Conservation (phyloP, 495 filamentous ascomycete genomes). For the Xylaria longipes region DNA sequence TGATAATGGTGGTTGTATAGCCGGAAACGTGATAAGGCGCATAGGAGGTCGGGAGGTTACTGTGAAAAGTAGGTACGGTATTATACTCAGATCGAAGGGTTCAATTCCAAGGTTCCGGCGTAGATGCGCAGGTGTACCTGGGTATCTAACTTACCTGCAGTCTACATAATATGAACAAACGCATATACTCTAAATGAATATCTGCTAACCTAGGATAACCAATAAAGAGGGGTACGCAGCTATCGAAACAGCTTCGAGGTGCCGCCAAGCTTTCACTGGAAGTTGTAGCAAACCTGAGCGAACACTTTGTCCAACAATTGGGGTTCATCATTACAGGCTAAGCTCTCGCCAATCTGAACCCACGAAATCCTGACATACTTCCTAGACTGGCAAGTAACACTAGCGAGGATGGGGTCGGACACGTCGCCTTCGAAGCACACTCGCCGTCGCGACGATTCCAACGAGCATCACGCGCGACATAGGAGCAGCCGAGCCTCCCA, state of each 20-base stretch:
- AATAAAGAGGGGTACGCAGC: neutral
- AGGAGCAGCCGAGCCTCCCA: slow-evolving; percentile 31
- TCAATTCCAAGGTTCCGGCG: too few species aligned
- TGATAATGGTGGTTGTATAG: too few species aligned
- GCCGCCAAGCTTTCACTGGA: neutral
- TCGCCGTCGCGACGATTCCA: slow-evolving; percentile 27
- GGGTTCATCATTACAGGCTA: slow-evolving; percentile 1
- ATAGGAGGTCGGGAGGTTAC: neutral
- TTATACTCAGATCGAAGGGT: too few species aligned
- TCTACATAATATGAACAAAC: neutral
- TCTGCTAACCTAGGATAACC: neutral
- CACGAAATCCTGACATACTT: neutral
- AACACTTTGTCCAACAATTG: slow-evolving; percentile 4
- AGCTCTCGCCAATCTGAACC: neutral
- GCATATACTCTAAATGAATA: neutral
- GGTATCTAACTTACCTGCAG: too few species aligned
- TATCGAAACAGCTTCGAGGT: neutral
- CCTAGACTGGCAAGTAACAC: slow-evolving; percentile 1
- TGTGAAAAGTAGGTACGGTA: too few species aligned
- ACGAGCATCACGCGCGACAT: slow-evolving; percentile 31
- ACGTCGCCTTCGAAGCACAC: neutral
- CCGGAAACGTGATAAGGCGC: too few species aligned
- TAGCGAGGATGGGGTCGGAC: slow-evolving; percentile 23
- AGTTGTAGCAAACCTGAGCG: neutral
- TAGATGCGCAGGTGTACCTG: too few species aligned